A percentile compares a stretch with the other conserved stretches of the same genome.
These are phyloP conservation scores for Acacia crassicarpa DNA, from an alignment of 306 rosid genomes.

Conservation along the genomic window DNA sequence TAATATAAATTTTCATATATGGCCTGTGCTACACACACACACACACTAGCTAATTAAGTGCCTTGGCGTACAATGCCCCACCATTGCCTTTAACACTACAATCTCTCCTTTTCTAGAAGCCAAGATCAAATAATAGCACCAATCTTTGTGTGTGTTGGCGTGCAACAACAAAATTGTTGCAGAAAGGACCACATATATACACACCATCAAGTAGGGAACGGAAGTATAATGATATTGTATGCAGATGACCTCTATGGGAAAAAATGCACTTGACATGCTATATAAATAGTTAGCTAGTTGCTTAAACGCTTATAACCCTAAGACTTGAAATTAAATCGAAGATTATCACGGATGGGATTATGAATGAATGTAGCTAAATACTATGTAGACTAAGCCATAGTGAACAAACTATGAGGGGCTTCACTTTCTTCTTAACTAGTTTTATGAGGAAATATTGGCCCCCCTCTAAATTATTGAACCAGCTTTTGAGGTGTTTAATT, in stretches of 20 bases:
- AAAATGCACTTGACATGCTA: neutral
- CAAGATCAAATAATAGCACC: neutral
- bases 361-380: neutral
- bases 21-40: neutral
- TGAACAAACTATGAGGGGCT: neutral
- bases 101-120: neutral
- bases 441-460: neutral
- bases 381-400: neutral
- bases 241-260: neutral
- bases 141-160: slow-evolving; percentile 8
- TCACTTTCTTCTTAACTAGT: neutral
- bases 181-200: neutral
- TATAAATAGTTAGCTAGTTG: neutral
- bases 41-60: too few relatives aligned
- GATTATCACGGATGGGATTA: neutral
- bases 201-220: neutral
- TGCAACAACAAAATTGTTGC: slow-evolving; percentile 1
- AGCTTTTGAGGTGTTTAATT: neutral
- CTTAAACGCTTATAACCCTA: neutral
- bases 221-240: neutral
- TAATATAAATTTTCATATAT: neutral
- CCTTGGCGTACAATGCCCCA: slow-evolving; percentile 6
- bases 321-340: neutral
- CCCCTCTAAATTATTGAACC: neutral
- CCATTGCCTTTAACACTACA: slow-evolving; percentile 12